phyloP scores from a whole-genome alignment of 257 asterid species.

The Perilla frutescens region DNA sequence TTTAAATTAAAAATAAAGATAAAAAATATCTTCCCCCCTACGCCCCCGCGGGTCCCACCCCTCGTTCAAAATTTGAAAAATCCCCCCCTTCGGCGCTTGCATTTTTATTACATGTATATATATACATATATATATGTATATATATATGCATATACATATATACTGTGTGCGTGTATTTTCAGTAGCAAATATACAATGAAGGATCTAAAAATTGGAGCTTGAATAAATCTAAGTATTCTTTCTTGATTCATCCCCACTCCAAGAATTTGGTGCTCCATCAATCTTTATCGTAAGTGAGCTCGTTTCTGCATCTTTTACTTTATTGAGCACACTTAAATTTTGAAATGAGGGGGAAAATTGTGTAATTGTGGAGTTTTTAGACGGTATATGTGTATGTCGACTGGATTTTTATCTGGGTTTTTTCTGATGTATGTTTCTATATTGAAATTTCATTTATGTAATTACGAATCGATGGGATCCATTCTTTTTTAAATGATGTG shows the following conservation, averaged over 20 bases:
- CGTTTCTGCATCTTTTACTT: slow-evolving; percentile 5
- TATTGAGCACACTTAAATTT: not conserved
- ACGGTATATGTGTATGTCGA: not conserved
- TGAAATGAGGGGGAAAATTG: not conserved
- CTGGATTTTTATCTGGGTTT: slow-evolving; percentile 22
- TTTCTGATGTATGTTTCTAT: not conserved
- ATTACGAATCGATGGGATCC: not conserved
- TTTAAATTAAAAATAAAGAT: not conserved
- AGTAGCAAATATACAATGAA: not conserved
- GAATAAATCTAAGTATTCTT: slow-evolving; percentile 18
- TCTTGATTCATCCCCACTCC: not conserved
- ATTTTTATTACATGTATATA: slow-evolving; percentile 1
- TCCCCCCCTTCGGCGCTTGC: slow-evolving; percentile 26
- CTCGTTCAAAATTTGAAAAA: slow-evolving; percentile 53
- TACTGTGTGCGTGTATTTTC: not conserved
- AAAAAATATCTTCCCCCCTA: not conserved
- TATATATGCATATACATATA: not conserved
- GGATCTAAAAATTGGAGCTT: slow-evolving; percentile 29
- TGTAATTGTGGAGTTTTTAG: not conserved
- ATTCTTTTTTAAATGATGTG: not conserved
- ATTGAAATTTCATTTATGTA: not conserved
- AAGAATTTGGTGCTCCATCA: slow-evolving; percentile 6
- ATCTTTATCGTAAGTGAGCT: slow-evolving; percentile 39
- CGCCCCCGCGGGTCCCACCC: slow-evolving; percentile 13
- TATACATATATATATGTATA: not conserved